Conservation (phyloP, 176 grass and related monocot species). For the Aechmea fasciata region DNA sequence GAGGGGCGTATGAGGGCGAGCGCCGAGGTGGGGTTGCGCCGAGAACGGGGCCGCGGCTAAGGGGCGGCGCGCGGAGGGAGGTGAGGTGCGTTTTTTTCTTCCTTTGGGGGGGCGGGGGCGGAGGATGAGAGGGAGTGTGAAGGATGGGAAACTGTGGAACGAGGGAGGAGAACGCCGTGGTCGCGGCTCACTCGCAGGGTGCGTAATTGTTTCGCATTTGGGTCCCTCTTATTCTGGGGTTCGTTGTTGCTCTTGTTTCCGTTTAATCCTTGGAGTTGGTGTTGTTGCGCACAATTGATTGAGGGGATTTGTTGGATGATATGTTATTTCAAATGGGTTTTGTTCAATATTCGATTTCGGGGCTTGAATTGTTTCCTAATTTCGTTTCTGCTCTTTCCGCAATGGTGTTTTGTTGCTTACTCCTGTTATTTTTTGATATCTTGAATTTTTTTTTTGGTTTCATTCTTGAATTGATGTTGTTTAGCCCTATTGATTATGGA, state of each 20-base stretch:
- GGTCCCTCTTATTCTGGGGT: not conserved
- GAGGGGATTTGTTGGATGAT: conserved; percentile 9
- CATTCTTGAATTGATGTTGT: too few species aligned
- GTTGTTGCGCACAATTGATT: not conserved
- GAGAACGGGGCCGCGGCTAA: not conserved
- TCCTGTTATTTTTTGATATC: too few species aligned
- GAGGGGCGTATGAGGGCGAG: conserved; percentile 12
- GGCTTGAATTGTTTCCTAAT: not conserved
- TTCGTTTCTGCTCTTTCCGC: too few species aligned
- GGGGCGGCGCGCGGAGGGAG: conserved; percentile 8
- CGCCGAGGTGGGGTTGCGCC: not conserved
- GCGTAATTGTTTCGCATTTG: conserved; percentile 5
- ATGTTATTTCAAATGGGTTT: conserved; percentile 11
- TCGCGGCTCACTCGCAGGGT: conserved; percentile 90
- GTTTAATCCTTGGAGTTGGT: conserved; percentile 9
- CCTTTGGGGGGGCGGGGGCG: not conserved
- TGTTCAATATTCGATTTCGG: conserved; percentile 20
- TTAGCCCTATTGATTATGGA: not conserved
- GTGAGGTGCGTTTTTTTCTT: not conserved
- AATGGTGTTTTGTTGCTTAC: too few species aligned
- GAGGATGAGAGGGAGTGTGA: conserved; percentile 53
- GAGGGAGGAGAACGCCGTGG: conserved; percentile 98
- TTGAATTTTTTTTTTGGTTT: too few species aligned
- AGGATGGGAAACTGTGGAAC: conserved; percentile 97
- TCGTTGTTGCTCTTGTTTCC: not conserved